These are phyloP conservation scores for Puccinia hordei DNA, from an alignment of 1,284 basidiomycete genomes.

Conservation along the genomic window DNA sequence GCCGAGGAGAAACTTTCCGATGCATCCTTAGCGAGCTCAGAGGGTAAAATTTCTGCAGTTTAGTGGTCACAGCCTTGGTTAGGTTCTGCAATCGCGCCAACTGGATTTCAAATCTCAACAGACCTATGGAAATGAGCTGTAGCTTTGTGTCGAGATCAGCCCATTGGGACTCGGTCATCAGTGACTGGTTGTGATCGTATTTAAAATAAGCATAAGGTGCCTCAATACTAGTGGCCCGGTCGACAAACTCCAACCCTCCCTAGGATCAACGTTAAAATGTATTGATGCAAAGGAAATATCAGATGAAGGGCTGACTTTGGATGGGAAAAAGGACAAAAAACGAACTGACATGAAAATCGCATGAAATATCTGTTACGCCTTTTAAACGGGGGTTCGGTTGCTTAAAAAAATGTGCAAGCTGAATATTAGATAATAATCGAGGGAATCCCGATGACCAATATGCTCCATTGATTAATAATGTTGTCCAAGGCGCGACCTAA, in stretches of 20 bases:
- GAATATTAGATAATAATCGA: constrained; percentile 71
- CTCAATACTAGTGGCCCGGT: constrained; percentile 71
- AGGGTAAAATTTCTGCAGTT: constrained; percentile 78
- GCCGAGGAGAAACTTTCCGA: constrained; percentile 72
- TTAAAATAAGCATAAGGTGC: constrained; percentile 68
- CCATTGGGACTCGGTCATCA: constrained; percentile 18
- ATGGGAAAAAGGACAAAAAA: background rate
- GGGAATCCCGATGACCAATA: constrained; percentile 79
- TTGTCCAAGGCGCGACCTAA: constrained; percentile 79
- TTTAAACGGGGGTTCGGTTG: constrained; percentile 65
- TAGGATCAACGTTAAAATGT: constrained; percentile 56
- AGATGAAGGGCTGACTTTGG: background rate
- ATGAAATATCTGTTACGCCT: constrained; percentile 80
- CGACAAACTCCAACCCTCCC: constrained; percentile 82
- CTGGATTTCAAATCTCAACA: constrained; percentile 62
- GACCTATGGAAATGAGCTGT: constrained; percentile 59
- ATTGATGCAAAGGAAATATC: background rate
- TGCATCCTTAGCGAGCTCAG: constrained; percentile 77
- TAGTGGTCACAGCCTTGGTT: background rate
- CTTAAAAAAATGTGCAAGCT: constrained; percentile 67
- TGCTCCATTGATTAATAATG: constrained; percentile 78
- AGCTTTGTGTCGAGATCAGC: constrained; percentile 59
- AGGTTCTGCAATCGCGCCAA: background rate
- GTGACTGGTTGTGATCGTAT: background rate
- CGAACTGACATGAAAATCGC: constrained; percentile 71